phyloP scores from a whole-genome alignment of 202 grass and related monocot genomes.

The Setaria italica region DNA sequence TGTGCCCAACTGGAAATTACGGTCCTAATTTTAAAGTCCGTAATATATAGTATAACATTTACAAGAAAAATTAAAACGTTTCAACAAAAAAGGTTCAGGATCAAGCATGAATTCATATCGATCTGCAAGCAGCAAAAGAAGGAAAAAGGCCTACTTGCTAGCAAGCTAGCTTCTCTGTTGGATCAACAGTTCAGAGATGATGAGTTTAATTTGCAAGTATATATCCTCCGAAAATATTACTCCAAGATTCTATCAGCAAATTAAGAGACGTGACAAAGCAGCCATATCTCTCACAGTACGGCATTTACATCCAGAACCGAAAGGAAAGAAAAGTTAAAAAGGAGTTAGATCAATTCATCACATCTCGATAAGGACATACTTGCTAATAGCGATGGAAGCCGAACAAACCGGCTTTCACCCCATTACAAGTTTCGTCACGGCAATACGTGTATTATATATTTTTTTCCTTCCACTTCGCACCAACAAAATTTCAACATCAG shows the following conservation, averaged over 20 bases:
- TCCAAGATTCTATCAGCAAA: conserved; percentile 5
- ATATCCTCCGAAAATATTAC: not conserved
- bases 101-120: conserved; percentile 1
- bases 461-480: conserved; percentile 32
- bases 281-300: conserved; percentile 43
- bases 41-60: not conserved
- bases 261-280: not conserved
- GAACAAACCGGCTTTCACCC: conserved; percentile 28
- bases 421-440: conserved; percentile 40
- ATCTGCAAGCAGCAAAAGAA: not conserved
- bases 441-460: not conserved
- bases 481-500: conserved; percentile 26
- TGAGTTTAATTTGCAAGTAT: not conserved
- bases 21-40: not conserved
- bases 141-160: not conserved
- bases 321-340: conserved; percentile 33
- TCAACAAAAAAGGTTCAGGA: not conserved
- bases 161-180: not conserved
- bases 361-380: conserved; percentile 53
- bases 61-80: not conserved
- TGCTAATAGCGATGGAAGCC: conserved; percentile 51
- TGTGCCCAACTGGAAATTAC: not conserved
- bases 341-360: conserved; percentile 47
- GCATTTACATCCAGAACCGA: conserved; percentile 27
- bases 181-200: conserved; percentile 12